Evolutionary conservation across 2,329 filamentous ascomycete genomes (phyloP).

Genomic region (Paramyrothecium roridum): DNA sequence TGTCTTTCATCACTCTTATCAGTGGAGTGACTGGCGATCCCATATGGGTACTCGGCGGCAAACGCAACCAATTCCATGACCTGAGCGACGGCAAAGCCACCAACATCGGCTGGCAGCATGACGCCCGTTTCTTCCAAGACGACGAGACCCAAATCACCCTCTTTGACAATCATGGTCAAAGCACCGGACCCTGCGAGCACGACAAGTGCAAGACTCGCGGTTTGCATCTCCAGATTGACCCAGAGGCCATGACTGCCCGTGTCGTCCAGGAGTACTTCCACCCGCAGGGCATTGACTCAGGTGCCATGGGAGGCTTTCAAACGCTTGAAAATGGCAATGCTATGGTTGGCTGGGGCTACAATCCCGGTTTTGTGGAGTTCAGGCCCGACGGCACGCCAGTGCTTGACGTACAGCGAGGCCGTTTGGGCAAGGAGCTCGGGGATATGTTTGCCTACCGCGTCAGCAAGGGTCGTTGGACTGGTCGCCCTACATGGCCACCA

Average conservation of each 20-base stretch:
- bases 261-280: slow-evolving; percentile 26
- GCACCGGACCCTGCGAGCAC: slow-evolving; percentile 20
- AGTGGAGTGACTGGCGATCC: slow-evolving; percentile 22
- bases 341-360: slow-evolving; percentile 23
- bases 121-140: slow-evolving; percentile 25
- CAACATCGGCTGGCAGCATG: slow-evolving; percentile 35
- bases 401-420: slow-evolving; percentile 20
- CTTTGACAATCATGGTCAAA: slow-evolving; percentile 35
- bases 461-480: slow-evolving; percentile 20
- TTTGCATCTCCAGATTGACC: slow-evolving; percentile 24
- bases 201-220: slow-evolving; percentile 23
- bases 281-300: slow-evolving; percentile 18
- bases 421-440: slow-evolving; percentile 12
- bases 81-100: slow-evolving; percentile 28
- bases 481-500: slow-evolving; percentile 22
- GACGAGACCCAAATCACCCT: slow-evolving; percentile 27
- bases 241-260: slow-evolving; percentile 20
- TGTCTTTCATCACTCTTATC: slow-evolving; percentile 24
- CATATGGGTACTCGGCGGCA: slow-evolving; percentile 33
- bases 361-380: slow-evolving; percentile 23
- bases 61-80: slow-evolving; percentile 30
- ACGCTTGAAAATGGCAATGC: slow-evolving; percentile 22
- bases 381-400: slow-evolving; percentile 16
- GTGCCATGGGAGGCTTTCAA: slow-evolving; percentile 22
- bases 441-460: slow-evolving; percentile 26